Evolutionary conservation across 2,329 filamentous ascomycete species (phyloP).

Genomic region (Hysterium pulicare): DNA sequence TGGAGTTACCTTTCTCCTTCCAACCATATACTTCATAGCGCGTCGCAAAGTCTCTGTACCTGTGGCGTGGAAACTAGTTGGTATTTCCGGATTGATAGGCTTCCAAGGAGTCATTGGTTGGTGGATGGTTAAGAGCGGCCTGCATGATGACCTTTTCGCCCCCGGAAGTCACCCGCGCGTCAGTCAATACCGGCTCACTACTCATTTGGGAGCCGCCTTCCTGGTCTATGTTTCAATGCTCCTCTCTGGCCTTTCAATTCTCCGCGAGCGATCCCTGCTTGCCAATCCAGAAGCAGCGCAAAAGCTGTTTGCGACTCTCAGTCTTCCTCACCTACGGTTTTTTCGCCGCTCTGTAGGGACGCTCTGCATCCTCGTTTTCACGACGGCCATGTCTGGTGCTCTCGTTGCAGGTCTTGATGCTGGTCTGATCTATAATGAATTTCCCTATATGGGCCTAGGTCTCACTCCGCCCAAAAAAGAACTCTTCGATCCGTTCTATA

Average conservation of each 20-base stretch:
- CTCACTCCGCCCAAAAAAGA: slow-evolving; percentile 77
- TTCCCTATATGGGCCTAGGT: slow-evolving; percentile 88
- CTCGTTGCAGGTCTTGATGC: slow-evolving; percentile 94
- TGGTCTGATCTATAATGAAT: slow-evolving; percentile 97
- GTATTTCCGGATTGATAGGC: slow-evolving; percentile 85
- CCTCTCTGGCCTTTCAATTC: slow-evolving; percentile 77
- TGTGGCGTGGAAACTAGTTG: slow-evolving; percentile 74
- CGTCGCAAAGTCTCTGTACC: slow-evolving; percentile 71
- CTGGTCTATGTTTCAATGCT: slow-evolving; percentile 94
- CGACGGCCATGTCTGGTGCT: slow-evolving; percentile 88
- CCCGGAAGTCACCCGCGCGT: slow-evolving; percentile 88
- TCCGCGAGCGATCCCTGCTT: slow-evolving; percentile 72
- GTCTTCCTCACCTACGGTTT: slow-evolving; percentile 60
- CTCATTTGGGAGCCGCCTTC: slow-evolving; percentile 88
- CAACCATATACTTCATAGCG: slow-evolving; percentile 83
- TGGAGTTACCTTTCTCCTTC: slow-evolving; percentile 83
- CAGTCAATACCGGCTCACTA: slow-evolving; percentile 86
- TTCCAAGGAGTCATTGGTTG: slow-evolving; percentile 95
- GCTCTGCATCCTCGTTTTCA: slow-evolving; percentile 74
- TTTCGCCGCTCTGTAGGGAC: slow-evolving; percentile 72
- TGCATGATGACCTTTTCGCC: slow-evolving; percentile 93
- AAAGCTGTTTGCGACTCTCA: slow-evolving; percentile 59
- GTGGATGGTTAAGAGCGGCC: slow-evolving; percentile 99
- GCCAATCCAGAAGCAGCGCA: slow-evolving; percentile 62
- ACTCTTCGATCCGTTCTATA: slow-evolving; percentile 83